Evolutionary conservation across 495 filamentous ascomycete genomes (phyloP).

Genomic region (Penicillium salamii): DNA sequence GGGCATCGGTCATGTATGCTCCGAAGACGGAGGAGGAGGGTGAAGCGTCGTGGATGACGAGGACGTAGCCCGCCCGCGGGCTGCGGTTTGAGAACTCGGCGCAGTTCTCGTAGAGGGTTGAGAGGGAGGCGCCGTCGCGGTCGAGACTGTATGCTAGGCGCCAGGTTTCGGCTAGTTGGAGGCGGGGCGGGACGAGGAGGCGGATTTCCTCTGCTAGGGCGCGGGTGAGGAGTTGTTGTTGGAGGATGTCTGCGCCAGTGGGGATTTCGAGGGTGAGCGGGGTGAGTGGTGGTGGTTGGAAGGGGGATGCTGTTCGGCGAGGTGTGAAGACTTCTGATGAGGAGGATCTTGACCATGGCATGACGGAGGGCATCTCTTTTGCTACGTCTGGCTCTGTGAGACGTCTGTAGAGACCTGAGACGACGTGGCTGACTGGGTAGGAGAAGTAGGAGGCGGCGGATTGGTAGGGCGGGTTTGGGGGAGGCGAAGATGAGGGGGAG

Average conservation of each 20-base stretch:
- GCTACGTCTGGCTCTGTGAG: constrained; percentile 42
- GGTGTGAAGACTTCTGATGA: constrained; percentile 44
- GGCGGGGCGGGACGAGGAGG: constrained; percentile 76
- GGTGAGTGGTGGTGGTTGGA: constrained; percentile 59
- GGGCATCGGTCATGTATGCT: constrained; percentile 87
- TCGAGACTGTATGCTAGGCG: constrained; percentile 85
- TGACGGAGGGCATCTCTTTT: constrained; percentile 22
- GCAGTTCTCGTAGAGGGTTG: constrained; percentile 81
- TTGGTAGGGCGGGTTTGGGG: constrained; percentile 29
- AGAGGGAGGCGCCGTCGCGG: constrained; percentile 82
- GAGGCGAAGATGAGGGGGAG: constrained; percentile 23
- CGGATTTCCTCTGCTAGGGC: constrained; percentile 91
- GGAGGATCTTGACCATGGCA: constrained; percentile 25
- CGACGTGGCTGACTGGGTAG: constrained; percentile 54
- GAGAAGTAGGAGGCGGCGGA: constrained; percentile 50
- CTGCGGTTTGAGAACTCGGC: constrained; percentile 56
- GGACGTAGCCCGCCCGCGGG: constrained; percentile 76
- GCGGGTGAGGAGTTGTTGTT: constrained; percentile 58
- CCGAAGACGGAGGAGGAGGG: constrained; percentile 69
- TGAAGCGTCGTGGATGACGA: constrained; percentile 74
- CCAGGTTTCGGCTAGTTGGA: constrained; percentile 89
- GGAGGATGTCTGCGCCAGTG: constrained; percentile 29
- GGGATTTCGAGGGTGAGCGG: constrained; percentile 47
- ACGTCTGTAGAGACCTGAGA: constrained; percentile 51
- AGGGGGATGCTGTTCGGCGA: constrained; percentile 54